Conservation (phyloP, 352 stramenopile species). For the Phytophthora pini region DNA sequence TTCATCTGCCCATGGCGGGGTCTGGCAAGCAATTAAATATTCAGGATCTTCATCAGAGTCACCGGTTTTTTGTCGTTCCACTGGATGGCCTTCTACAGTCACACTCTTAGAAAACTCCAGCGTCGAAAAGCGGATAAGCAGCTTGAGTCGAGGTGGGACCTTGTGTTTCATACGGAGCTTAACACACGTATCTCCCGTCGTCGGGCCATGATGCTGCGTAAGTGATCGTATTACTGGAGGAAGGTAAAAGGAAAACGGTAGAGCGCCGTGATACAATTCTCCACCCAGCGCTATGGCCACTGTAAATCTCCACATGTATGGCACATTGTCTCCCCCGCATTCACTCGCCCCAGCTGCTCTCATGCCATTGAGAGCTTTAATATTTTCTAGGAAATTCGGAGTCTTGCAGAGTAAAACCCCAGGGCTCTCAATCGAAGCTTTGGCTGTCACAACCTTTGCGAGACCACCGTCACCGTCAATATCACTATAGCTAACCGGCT, state of each 20-base stretch:
- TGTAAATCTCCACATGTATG: slow-evolving; percentile 41
- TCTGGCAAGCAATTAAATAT: slow-evolving; percentile 55
- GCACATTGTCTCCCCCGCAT: slow-evolving; percentile 5
- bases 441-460: slow-evolving; percentile 19
- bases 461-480: slow-evolving; percentile 7
- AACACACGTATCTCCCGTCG: slow-evolving; percentile 61
- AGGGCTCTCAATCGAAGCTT: slow-evolving; percentile 14
- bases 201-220: slow-evolving; percentile 71
- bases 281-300: slow-evolving; percentile 51
- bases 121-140: slow-evolving; percentile 65
- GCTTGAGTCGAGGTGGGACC: slow-evolving; percentile 48
- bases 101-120: slow-evolving; percentile 33
- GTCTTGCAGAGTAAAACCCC: slow-evolving; percentile 48
- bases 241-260: slow-evolving; percentile 63
- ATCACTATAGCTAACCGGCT: slow-evolving; percentile 36
- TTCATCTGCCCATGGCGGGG: slow-evolving; percentile 54
- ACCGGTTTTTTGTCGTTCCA: neutral
- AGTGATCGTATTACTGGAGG: slow-evolving; percentile 67
- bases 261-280: slow-evolving; percentile 51
- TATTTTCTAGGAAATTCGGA: slow-evolving; percentile 64
- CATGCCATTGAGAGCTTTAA: slow-evolving; percentile 40
- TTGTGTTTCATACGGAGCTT: slow-evolving; percentile 78
- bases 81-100: slow-evolving; percentile 18
- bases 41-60: slow-evolving; percentile 33
- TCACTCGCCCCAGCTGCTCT: slow-evolving; percentile 9